A percentile compares a stretch with the other conserved stretches of the same genome.
Conservation (phyloP, 108 stramenopile genomes). For the Hondaea fermentalgiana region DNA sequence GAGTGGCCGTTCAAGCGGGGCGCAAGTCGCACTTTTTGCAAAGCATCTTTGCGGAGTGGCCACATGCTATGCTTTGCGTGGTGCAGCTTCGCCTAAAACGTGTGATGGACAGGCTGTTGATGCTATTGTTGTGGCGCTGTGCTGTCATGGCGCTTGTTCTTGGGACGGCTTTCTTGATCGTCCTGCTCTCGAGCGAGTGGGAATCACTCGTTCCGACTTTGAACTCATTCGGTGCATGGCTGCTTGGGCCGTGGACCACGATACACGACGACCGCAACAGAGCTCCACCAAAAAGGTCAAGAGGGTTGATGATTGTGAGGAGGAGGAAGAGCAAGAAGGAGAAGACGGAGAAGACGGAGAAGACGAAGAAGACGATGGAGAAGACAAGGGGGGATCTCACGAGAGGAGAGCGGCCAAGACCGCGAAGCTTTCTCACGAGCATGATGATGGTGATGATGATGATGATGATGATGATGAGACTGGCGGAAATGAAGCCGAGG, state of each 20-base stretch:
- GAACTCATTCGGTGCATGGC: neutral
- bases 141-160: neutral
- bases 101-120: neutral
- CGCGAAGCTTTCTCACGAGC: too few species aligned
- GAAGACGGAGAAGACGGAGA: neutral
- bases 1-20: neutral
- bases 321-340: neutral
- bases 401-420: too few species aligned
- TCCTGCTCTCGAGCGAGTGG: neutral
- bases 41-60: constrained; percentile 2
- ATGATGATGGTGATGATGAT: neutral
- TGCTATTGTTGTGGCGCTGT: neutral
- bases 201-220: neutral
- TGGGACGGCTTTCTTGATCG: neutral
- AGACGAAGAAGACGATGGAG: too few species aligned
- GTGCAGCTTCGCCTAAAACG: neutral
- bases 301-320: neutral
- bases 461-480: neutral
- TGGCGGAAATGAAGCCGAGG: neutral
- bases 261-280: neutral
- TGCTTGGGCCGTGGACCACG: neutral
- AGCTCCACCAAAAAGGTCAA: neutral
- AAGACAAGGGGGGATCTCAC: too few species aligned
- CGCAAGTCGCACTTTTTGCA: neutral
- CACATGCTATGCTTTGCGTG: neutral